Conservation (phyloP, 768 basidiomycete genomes). For the Suillus fuscotomentosus region DNA sequence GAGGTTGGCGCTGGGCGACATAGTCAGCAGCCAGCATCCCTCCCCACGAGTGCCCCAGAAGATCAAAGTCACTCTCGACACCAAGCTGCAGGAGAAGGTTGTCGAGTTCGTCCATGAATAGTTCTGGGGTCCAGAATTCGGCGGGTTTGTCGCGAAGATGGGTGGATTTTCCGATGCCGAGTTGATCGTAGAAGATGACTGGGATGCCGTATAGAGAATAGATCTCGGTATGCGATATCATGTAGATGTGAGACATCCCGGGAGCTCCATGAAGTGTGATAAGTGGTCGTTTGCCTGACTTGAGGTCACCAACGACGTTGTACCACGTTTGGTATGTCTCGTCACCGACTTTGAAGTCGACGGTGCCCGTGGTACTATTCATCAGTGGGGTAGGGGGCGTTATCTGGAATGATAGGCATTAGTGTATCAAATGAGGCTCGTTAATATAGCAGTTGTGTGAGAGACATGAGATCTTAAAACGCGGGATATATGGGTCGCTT, state of each 20-base stretch:
- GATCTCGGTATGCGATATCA: slow-evolving; percentile 39
- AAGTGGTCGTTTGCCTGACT: slow-evolving; percentile 30
- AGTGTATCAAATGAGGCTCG: too few relatives aligned
- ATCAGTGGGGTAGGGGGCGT: slow-evolving; percentile 4
- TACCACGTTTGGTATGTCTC: slow-evolving; percentile 43
- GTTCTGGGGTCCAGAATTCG: slow-evolving; percentile 44
- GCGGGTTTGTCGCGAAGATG: slow-evolving; percentile 36
- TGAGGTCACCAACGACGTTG: slow-evolving; percentile 41
- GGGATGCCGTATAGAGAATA: slow-evolving; percentile 29
- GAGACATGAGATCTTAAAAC: too few relatives aligned
- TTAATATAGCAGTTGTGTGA: too few relatives aligned
- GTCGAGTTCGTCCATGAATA: slow-evolving; percentile 54
- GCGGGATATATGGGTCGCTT: too few relatives aligned
- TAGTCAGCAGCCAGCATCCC: slow-evolving; percentile 48
- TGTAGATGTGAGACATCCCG: slow-evolving; percentile 39
- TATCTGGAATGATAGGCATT: too few relatives aligned
- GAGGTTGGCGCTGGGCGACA: slow-evolving; percentile 36
- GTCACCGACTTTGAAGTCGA: slow-evolving; percentile 17
- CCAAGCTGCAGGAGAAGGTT: slow-evolving; percentile 44
- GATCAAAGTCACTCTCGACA: slow-evolving; percentile 39
- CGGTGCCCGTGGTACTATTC: slow-evolving; percentile 21
- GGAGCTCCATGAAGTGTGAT: slow-evolving; percentile 50
- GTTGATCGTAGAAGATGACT: slow-evolving; percentile 51
- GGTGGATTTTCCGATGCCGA: slow-evolving; percentile 46
- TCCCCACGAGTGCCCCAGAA: slow-evolving; percentile 61